phyloP scores from a whole-genome alignment of 495 filamentous ascomycete species.

The Opeltia flavorubescens region DNA sequence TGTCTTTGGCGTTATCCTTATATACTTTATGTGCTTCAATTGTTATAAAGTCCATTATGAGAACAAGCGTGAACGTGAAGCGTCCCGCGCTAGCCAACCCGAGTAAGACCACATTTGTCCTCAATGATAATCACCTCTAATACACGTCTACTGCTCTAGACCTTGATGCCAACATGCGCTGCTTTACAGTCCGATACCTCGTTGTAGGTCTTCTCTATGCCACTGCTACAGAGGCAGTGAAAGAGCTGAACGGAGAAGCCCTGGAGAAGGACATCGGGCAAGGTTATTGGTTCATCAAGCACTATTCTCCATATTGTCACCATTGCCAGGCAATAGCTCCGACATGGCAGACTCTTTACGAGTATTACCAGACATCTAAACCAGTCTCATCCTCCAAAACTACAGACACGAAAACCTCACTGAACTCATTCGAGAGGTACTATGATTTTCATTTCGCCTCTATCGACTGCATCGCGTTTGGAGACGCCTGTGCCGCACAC shows the following conservation, averaged over 20 bases:
- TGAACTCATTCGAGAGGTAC: conserved; percentile 52
- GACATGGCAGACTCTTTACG: conserved; percentile 82
- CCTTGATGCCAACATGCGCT: no score
- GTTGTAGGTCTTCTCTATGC: no score
- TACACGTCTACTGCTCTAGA: no score
- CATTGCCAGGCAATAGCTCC: conserved; percentile 76
- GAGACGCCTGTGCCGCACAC: conserved; percentile 55
- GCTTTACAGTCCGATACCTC: no score
- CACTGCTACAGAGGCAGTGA: no score
- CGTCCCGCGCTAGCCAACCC: no score
- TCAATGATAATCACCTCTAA: no score
- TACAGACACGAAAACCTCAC: conserved; percentile 30
- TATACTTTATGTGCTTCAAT: no score
- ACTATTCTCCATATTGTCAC: conserved; percentile 60
- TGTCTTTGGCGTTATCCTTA: no score
- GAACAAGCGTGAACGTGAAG: no score
- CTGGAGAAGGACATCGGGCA: conserved; percentile 44
- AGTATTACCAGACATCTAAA: conserved; percentile 84
- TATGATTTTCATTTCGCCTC: conserved; percentile 84
- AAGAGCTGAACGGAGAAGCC: conserved; percentile 41
- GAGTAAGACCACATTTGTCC: no score
- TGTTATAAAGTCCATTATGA: no score
- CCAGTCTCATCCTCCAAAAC: conserved; percentile 36
- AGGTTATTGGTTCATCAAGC: conserved; percentile 63
- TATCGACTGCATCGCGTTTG: conserved; percentile 71